phyloP scores from a whole-genome alignment of 1,284 basidiomycete genomes.

The Pisolithus thermaeus region DNA sequence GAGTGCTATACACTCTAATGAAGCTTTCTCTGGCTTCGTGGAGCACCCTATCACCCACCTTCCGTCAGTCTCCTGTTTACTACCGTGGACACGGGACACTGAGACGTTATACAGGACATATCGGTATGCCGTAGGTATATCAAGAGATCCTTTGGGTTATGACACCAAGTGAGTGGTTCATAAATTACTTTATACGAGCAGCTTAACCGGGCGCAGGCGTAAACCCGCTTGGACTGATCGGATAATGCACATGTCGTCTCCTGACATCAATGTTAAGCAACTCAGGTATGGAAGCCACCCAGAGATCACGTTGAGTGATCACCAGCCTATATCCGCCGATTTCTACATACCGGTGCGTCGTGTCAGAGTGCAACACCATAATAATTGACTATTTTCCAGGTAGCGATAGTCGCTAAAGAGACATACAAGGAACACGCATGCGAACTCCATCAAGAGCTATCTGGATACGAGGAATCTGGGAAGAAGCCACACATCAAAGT shows the following conservation, averaged over 20 bases:
- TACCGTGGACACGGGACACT: neutral
- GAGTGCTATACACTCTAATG: slow-evolving; percentile 38
- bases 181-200: neutral
- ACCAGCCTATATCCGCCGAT: slow-evolving; percentile 65
- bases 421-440: slow-evolving; percentile 34
- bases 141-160: slow-evolving; percentile 55
- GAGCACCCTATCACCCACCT: slow-evolving; percentile 52
- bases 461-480: slow-evolving; percentile 41
- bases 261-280: slow-evolving; percentile 37
- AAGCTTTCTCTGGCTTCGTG: slow-evolving; percentile 54
- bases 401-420: slow-evolving; percentile 27
- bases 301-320: slow-evolving; percentile 68
- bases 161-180: slow-evolving; percentile 50
- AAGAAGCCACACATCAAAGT: slow-evolving; percentile 45
- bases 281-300: slow-evolving; percentile 52
- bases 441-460: slow-evolving; percentile 42
- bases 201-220: slow-evolving; percentile 36
- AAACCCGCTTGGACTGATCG: slow-evolving; percentile 81
- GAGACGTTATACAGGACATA: slow-evolving; percentile 47
- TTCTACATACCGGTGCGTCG: slow-evolving; percentile 52
- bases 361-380: neutral
- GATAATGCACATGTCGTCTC: slow-evolving; percentile 49
- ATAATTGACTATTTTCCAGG: slow-evolving; percentile 15
- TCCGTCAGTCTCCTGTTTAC: slow-evolving; percentile 44
- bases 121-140: slow-evolving; percentile 49